These are phyloP conservation scores for sunflower (Helianthus annuus) DNA, from an alignment of 129 eudicot species.

Conservation along the genomic window DNA sequence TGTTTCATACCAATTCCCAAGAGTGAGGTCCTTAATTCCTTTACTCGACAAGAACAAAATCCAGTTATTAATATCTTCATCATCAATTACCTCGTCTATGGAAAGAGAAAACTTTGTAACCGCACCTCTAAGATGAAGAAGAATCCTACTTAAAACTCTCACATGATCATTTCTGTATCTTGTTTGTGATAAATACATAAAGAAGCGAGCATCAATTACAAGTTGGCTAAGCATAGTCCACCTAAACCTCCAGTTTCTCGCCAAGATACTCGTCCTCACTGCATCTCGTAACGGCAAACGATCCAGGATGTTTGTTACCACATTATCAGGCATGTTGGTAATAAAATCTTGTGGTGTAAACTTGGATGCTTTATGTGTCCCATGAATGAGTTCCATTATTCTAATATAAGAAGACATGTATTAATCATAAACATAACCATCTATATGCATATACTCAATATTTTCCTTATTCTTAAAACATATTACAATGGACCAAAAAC, in stretches of 20 bases:
- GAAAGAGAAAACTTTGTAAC: slow-evolving; percentile 10
- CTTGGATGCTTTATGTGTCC: not conserved
- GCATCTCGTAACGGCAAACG: slow-evolving; percentile 3
- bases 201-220: not conserved
- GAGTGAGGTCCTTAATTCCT: slow-evolving; percentile 4
- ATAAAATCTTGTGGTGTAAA: not conserved
- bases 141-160: not conserved
- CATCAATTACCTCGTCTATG: not conserved
- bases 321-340: slow-evolving; percentile 17
- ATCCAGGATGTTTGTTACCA: slow-evolving; percentile 5
- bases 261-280: slow-evolving; percentile 5
- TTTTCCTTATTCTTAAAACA: too few relatives aligned
- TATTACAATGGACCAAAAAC: too few relatives aligned
- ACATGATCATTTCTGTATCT: too few relatives aligned
- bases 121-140: not conserved
- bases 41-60: not conserved
- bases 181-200: too few relatives aligned
- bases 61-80: not conserved
- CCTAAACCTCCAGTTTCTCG: not conserved
- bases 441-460: too few relatives aligned
- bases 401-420: not conserved
- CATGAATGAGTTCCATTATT: not conserved
- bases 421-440: too few relatives aligned
- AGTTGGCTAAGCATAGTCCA: slow-evolving; percentile 27
- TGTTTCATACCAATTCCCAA: not conserved